Base-by-base conservation (phyloP, 805 yeast genomes). In the Yamadazyma tumulicola region DNA sequence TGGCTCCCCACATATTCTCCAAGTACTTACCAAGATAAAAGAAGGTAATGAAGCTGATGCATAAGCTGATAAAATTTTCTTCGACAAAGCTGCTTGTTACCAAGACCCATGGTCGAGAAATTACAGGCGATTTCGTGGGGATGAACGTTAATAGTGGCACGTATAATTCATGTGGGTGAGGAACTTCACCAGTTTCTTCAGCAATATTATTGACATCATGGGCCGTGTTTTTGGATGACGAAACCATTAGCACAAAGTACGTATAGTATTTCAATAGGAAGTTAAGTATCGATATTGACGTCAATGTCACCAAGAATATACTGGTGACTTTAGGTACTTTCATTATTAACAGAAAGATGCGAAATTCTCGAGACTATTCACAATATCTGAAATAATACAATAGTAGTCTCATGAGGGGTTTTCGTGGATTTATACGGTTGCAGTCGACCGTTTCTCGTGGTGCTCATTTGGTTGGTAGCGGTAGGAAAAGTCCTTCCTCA, bases 1-100 rank as follows among this genome's bases (percentile, higher is more conserved):
- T 59, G 19, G 75, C 48, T 4, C 81, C 76, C 88, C 89, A 82
- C 25, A 74, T 67, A 41, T 70, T 69, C 49, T 82, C 89, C 44
- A 81, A 69, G 58, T 77, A 82, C 33, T 73, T 64, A 4, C 85
- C 86, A 22, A 82, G 69, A 46, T 72, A 74, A 34, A 67, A 57
- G 9, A 74, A 46, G 11, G 70, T 52, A 15, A 63, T 38, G 15
- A 65, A 47, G 15, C 72, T 56, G 6, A 64, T 46, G 5, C 61
- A 28, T 9, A 69, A 58, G 3, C 71, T 59, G 10, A 70, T 26
- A 13, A 71, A 33, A 24, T 61, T 62, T 28, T 65, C 68, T 37
- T 75, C 80, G 13, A 72, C 66, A 37, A 75, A 64, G 11, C 69
- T 45, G 13, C 71, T 49, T 4, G 79, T 72, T 21, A 72, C 29